phyloP scores from a whole-genome alignment of 2,329 filamentous ascomycete species.

The Hymenoscyphus albidus region DNA sequence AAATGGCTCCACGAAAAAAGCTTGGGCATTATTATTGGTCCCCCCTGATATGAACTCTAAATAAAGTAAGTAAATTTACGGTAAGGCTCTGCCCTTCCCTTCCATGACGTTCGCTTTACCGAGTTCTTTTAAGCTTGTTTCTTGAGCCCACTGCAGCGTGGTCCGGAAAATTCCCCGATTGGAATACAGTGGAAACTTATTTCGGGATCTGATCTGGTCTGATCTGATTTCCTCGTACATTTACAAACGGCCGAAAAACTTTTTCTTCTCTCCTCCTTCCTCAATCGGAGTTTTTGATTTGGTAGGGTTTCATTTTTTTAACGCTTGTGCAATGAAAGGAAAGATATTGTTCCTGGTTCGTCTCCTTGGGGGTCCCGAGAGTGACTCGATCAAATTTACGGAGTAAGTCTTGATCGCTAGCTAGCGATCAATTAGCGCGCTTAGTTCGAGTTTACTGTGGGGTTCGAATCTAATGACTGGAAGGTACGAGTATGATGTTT shows the following conservation, averaged over 20 bases:
- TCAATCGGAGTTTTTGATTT: background rate
- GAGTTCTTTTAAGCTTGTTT: conserved; percentile 1
- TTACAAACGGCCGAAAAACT: background rate
- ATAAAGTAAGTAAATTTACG: background rate
- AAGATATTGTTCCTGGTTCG: background rate
- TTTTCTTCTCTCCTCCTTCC: no score
- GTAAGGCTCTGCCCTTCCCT: background rate
- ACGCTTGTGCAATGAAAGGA: no score
- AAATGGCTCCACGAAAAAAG: background rate
- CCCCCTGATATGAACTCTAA: background rate
- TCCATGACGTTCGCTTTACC: background rate
- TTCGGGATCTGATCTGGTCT: background rate
- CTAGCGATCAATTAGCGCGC: background rate
- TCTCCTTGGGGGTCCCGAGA: background rate
- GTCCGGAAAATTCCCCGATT: background rate
- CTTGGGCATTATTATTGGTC: background rate
- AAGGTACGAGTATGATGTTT: conserved; percentile 2
- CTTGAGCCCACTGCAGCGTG: background rate
- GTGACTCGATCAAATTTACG: no score
- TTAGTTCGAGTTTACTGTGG: background rate
- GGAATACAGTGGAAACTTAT: background rate
- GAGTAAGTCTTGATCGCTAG: background rate
- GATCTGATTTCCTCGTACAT: background rate
- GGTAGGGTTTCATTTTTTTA: background rate
- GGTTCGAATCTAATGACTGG: background rate